Percentiles rank a stretch among this genome's conserved stretches.
Conservation (phyloP, 441 rosid species). For the Erodium texanum region DNA sequence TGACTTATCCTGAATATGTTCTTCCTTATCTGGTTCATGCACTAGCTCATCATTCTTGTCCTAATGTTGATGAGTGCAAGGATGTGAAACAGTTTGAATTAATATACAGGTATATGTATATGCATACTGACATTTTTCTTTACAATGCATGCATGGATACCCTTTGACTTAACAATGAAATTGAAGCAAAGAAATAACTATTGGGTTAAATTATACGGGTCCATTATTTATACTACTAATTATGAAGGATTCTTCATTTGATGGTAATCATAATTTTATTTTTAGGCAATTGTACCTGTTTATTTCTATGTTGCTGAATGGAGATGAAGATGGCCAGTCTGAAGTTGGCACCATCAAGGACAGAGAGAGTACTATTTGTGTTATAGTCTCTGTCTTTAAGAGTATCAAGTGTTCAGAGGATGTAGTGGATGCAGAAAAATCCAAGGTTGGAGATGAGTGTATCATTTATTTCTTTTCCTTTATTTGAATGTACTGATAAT, state of each 20-base stretch:
- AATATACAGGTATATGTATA: conserved; percentile 50
- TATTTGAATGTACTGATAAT: no score
- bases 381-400: conserved; percentile 44
- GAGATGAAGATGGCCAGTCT: conserved; percentile 78
- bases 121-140: conserved; percentile 9
- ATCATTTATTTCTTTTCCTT: background rate
- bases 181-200: background rate
- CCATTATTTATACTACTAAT: background rate
- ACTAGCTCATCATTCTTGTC: conserved; percentile 88
- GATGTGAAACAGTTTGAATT: conserved; percentile 76
- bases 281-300: conserved; percentile 71
- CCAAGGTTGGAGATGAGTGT: conserved; percentile 52
- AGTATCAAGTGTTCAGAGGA: conserved; percentile 78
- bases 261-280: background rate
- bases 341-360: conserved; percentile 53
- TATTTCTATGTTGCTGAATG: conserved; percentile 59
- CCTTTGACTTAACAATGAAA: background rate
- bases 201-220: background rate
- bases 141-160: conserved; percentile 4
- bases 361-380: conserved; percentile 53
- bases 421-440: conserved; percentile 52
- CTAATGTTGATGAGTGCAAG: conserved; percentile 70
- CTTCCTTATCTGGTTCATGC: conserved; percentile 73
- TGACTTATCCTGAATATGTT: conserved; percentile 57
- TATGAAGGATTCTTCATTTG: background rate